Percentiles rank a stretch among this genome's conserved stretches.
phyloP scores from a whole-genome alignment of 805 yeast species.

The Candida stauntonica region DNA sequence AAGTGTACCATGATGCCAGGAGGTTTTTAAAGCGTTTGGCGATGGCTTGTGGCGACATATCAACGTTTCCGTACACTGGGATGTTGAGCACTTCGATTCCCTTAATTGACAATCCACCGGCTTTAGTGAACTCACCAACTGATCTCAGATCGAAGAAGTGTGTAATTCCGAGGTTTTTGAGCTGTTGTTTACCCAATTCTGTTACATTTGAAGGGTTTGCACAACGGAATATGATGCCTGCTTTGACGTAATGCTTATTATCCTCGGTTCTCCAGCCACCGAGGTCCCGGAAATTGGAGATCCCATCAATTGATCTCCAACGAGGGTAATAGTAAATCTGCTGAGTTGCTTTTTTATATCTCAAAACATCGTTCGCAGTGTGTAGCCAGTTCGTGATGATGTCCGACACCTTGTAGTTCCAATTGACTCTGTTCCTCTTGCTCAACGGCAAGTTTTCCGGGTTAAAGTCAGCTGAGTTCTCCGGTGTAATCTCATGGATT shows the following conservation, averaged over 20 bases:
- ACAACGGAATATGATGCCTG: conserved; percentile 55
- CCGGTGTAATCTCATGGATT: conserved; percentile 32
- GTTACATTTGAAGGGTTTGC: conserved; percentile 58
- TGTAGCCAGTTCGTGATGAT: conserved; percentile 44
- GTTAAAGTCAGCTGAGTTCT: conserved; percentile 28
- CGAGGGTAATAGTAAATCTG: conserved; percentile 42
- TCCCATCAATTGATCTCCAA: conserved; percentile 63
- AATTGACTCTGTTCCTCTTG: conserved; percentile 49
- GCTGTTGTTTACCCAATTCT: conserved; percentile 40
- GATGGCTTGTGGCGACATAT: conserved; percentile 61
- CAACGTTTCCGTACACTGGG: conserved; percentile 52
- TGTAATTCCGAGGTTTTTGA: conserved; percentile 39
- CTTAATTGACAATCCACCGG: conserved; percentile 41
- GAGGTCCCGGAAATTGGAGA: conserved; percentile 69
- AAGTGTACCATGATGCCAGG: conserved; percentile 57
- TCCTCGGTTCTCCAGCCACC: conserved; percentile 62
- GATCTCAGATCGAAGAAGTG: conserved; percentile 69
- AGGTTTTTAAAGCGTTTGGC: conserved; percentile 51
- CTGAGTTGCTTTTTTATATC: conserved; percentile 42
- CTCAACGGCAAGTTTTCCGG: conserved; percentile 41
- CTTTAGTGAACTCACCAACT: conserved; percentile 44
- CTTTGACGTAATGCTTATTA: conserved; percentile 40
- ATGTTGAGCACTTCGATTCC: conserved; percentile 47
- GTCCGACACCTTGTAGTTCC: conserved; percentile 49
- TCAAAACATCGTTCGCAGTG: conserved; percentile 43